Evolutionary conservation across 2,329 filamentous ascomycete species (phyloP).

Genomic region (Kalmusia sp.): DNA sequence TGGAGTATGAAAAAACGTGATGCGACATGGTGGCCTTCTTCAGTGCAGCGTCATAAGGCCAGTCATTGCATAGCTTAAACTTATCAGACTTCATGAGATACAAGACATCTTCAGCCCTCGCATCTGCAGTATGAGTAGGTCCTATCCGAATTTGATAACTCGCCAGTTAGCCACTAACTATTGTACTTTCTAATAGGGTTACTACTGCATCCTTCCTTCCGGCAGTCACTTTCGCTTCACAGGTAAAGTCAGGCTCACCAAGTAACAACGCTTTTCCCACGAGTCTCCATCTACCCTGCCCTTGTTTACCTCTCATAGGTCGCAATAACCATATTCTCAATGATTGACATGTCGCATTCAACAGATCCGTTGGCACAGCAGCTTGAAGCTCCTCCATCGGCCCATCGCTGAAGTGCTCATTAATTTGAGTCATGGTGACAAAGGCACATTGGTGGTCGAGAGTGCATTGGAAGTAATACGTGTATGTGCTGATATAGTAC

Average conservation of each 20-base stretch:
- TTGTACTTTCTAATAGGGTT: not conserved
- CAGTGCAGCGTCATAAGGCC: too few relatives aligned
- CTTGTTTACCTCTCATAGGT: slow-evolving; percentile 3
- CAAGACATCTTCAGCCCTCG: too few relatives aligned
- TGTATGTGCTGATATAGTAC: slow-evolving; percentile 17
- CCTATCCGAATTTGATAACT: too few relatives aligned
- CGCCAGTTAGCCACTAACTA: too few relatives aligned
- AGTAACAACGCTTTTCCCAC: slow-evolving; percentile 22
- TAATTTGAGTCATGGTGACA: slow-evolving; percentile 5
- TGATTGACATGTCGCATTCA: slow-evolving; percentile 15
- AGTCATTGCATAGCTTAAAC: too few relatives aligned
- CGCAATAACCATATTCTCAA: slow-evolving; percentile 18
- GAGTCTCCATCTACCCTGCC: slow-evolving; percentile 12
- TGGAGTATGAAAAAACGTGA: too few relatives aligned
- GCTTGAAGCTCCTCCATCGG: slow-evolving; percentile 9
- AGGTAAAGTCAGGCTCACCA: slow-evolving; percentile 20
- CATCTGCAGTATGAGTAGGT: too few relatives aligned
- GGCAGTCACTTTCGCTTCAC: not conserved
- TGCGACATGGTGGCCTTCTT: too few relatives aligned
- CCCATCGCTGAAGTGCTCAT: slow-evolving; percentile 13
- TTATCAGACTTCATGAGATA: too few relatives aligned
- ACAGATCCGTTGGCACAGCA: slow-evolving; percentile 19
- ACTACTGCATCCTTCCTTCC: slow-evolving; percentile 9
- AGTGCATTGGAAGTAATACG: slow-evolving; percentile 9
- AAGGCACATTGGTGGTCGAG: slow-evolving; percentile 5